phyloP scores from a whole-genome alignment of 306 rosid genomes.

The Phaseolus lunatus region DNA sequence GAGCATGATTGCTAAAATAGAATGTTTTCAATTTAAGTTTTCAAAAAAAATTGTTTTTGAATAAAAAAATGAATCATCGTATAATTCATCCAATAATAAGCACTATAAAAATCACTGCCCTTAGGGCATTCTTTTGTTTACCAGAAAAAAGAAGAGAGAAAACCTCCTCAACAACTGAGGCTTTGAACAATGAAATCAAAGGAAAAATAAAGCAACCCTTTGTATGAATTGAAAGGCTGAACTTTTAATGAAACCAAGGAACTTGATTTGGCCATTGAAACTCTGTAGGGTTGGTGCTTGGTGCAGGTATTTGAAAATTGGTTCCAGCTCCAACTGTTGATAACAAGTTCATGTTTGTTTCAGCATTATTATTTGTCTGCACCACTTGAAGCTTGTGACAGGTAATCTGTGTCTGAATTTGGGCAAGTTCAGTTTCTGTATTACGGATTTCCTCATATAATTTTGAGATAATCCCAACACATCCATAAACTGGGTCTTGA shows the following conservation, averaged over 20 bases:
- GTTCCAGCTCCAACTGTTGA: constrained; percentile 29
- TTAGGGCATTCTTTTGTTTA: not conserved
- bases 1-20: not conserved
- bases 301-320: constrained; percentile 34
- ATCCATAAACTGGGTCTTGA: constrained; percentile 76
- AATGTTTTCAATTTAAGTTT: not conserved
- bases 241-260: constrained; percentile 40
- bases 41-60: too few relatives aligned
- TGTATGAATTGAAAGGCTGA: not conserved
- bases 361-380: constrained; percentile 11
- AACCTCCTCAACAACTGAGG: constrained; percentile 8
- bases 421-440: constrained; percentile 58
- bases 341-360: constrained; percentile 40
- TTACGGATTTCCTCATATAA: constrained; percentile 58
- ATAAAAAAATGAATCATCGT: too few relatives aligned
- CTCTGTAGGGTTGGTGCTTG: constrained; percentile 31
- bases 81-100: constrained; percentile 17
- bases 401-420: constrained; percentile 61
- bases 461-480: constrained; percentile 65
- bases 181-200: not conserved
- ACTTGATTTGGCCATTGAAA: constrained; percentile 43
- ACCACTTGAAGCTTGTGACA: constrained; percentile 40
- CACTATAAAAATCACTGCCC: not conserved
- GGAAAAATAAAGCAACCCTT: not conserved
- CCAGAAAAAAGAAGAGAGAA: not conserved